A percentile compares a stretch with the other conserved stretches of the same genome.
phyloP scores from a whole-genome alignment of 768 basidiomycete genomes.

The Crassisporium funariophilum region DNA sequence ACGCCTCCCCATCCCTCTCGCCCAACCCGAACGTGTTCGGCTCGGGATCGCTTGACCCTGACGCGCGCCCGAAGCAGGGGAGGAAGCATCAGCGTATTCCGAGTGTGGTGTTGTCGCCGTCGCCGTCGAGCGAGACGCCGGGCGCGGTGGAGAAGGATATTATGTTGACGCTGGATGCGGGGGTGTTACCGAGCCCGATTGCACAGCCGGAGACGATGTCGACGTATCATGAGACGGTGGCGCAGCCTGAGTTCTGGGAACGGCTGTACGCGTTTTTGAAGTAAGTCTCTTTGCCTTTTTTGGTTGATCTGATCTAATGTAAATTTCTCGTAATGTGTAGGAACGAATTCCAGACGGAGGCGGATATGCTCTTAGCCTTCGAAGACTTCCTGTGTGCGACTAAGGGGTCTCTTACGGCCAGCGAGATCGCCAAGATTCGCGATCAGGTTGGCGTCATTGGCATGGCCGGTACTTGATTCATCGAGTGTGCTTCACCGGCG shows the following conservation, averaged over 20 bases:
- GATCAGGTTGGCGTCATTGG: slow-evolving; percentile 86
- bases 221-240: slow-evolving; percentile 68
- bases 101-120: slow-evolving; percentile 77
- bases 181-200: slow-evolving; percentile 38
- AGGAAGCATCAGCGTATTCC: slow-evolving; percentile 68
- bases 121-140: slow-evolving; percentile 53
- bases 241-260: slow-evolving; percentile 81
- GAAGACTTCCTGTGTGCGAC: slow-evolving; percentile 85
- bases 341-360: slow-evolving; percentile 59
- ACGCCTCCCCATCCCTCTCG: not conserved
- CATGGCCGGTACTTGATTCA: slow-evolving; percentile 73
- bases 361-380: slow-evolving; percentile 73
- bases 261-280: slow-evolving; percentile 65
- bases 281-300: slow-evolving; percentile 36
- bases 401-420: slow-evolving; percentile 78
- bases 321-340: too few species aligned
- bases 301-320: not conserved
- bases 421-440: slow-evolving; percentile 90
- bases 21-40: slow-evolving; percentile 22
- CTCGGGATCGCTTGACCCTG: slow-evolving; percentile 27
- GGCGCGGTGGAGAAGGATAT: slow-evolving; percentile 57
- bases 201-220: slow-evolving; percentile 47
- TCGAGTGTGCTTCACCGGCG: too few species aligned
- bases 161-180: slow-evolving; percentile 65
- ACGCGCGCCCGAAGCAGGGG: slow-evolving; percentile 29